These are phyloP conservation scores for Cyberlindnera americana DNA, from an alignment of 805 yeast genomes.

Conservation along the genomic window DNA sequence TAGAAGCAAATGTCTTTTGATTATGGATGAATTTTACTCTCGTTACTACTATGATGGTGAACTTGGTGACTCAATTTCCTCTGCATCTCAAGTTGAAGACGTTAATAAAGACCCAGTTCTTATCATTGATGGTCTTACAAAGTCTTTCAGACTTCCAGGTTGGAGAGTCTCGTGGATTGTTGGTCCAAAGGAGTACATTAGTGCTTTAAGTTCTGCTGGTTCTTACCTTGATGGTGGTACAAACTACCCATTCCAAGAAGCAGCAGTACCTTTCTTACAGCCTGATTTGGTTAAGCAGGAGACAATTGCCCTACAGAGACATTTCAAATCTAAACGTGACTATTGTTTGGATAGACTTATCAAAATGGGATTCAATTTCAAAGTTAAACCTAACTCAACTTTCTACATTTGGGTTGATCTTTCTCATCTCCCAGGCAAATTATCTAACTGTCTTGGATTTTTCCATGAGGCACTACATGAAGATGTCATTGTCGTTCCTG, in stretches of 20 bases:
- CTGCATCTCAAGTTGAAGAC: slow-evolving; percentile 49
- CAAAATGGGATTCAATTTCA: slow-evolving; percentile 52
- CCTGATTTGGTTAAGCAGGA: slow-evolving; percentile 48
- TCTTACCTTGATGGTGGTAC: slow-evolving; percentile 60
- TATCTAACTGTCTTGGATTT: slow-evolving; percentile 55
- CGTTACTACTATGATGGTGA: slow-evolving; percentile 56
- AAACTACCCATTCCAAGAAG: slow-evolving; percentile 58
- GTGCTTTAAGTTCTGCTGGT: slow-evolving; percentile 54
- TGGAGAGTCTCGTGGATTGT: slow-evolving; percentile 64
- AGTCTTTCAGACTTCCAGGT: slow-evolving; percentile 59
- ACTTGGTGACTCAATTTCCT: slow-evolving; percentile 47
- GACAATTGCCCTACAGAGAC: slow-evolving; percentile 55
- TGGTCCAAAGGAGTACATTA: slow-evolving; percentile 58
- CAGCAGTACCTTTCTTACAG: slow-evolving; percentile 51
- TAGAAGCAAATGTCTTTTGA: slow-evolving; percentile 47
- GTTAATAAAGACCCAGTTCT: slow-evolving; percentile 57
- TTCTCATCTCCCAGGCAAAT: slow-evolving; percentile 51
- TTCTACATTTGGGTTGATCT: slow-evolving; percentile 59
- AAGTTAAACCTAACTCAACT: slow-evolving; percentile 52
- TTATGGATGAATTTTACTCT: slow-evolving; percentile 63
- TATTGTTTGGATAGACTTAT: slow-evolving; percentile 46
- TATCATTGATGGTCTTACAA: slow-evolving; percentile 57
- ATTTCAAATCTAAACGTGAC: slow-evolving; percentile 55
- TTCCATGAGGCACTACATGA: slow-evolving; percentile 62
- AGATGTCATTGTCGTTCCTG: slow-evolving; percentile 58